Evolutionary conservation across 352 stramenopile species (phyloP).

Genomic region (Phytophthora fragariaefolia): DNA sequence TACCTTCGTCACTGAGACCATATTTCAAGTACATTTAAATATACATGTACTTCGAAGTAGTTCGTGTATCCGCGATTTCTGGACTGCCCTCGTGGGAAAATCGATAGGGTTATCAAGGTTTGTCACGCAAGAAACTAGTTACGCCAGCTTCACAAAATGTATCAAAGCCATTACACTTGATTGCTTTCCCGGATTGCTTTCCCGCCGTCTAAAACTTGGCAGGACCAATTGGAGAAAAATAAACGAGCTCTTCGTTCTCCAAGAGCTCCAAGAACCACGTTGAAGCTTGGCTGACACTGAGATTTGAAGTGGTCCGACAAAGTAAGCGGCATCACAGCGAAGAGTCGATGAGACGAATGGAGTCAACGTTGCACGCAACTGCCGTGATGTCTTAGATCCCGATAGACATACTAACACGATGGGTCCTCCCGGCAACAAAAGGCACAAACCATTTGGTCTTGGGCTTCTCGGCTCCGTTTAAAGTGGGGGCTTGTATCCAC

Average conservation of each 20-base stretch:
- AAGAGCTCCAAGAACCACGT: neutral
- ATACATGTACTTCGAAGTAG: no score
- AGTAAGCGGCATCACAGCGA: neutral
- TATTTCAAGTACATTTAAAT: no score
- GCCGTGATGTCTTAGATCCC: neutral
- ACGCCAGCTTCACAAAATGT: neutral
- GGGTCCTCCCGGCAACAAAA: neutral
- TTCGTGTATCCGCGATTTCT: no score
- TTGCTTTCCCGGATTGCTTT: neutral
- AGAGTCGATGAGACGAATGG: neutral
- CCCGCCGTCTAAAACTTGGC: neutral
- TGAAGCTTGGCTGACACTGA: conserved; percentile 7
- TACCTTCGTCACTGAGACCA: no score
- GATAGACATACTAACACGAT: neutral
- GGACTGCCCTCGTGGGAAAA: no score
- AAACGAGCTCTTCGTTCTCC: neutral
- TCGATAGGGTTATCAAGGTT: no score
- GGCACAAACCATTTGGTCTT: neutral
- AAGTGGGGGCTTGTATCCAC: conserved; percentile 14
- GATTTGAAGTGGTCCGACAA: neutral
- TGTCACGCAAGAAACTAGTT: no score
- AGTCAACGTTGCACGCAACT: neutral
- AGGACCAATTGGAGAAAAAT: neutral
- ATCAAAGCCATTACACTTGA: neutral
- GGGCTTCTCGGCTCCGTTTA: conserved; percentile 30